phyloP scores from a whole-genome alignment of 306 rosid species.

The Pueraria montana region DNA sequence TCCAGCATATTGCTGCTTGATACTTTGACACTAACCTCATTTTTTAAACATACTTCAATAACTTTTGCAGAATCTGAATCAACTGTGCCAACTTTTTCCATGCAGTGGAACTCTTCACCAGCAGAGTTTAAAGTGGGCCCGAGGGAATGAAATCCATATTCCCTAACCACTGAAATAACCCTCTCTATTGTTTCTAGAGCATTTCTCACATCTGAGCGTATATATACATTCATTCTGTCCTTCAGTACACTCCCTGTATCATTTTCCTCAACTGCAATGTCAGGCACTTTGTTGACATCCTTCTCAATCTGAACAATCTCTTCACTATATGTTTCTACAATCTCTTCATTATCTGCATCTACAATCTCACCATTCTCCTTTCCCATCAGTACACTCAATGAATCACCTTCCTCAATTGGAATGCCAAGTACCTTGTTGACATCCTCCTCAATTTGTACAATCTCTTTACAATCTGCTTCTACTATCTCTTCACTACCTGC shows the following conservation, averaged over 20 bases:
- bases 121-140: slow-evolving; percentile 50
- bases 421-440: slow-evolving; percentile 26
- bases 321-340: slow-evolving; percentile 18
- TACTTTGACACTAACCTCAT: slow-evolving; percentile 40
- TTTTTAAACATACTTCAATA: slow-evolving; percentile 28
- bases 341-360: slow-evolving; percentile 59
- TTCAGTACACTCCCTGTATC: slow-evolving; percentile 40
- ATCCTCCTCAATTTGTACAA: slow-evolving; percentile 55
- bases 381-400: slow-evolving; percentile 37
- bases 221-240: slow-evolving; percentile 49
- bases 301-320: slow-evolving; percentile 53
- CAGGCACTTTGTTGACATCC: slow-evolving; percentile 36
- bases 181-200: slow-evolving; percentile 86
- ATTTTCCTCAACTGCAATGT: slow-evolving; percentile 39
- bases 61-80: slow-evolving; percentile 52
- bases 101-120: slow-evolving; percentile 39
- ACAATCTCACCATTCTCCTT: slow-evolving; percentile 67
- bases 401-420: slow-evolving; percentile 44
- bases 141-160: slow-evolving; percentile 56
- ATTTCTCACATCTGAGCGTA: slow-evolving; percentile 75
- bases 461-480: slow-evolving; percentile 66
- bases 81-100: slow-evolving; percentile 44
- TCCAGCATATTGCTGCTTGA: slow-evolving; percentile 41
- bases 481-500: slow-evolving; percentile 59
- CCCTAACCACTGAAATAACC: slow-evolving; percentile 63